These are phyloP conservation scores for Neonectria sp. DNA, from an alignment of 2,329 filamentous ascomycete species.

Conservation along the genomic window DNA sequence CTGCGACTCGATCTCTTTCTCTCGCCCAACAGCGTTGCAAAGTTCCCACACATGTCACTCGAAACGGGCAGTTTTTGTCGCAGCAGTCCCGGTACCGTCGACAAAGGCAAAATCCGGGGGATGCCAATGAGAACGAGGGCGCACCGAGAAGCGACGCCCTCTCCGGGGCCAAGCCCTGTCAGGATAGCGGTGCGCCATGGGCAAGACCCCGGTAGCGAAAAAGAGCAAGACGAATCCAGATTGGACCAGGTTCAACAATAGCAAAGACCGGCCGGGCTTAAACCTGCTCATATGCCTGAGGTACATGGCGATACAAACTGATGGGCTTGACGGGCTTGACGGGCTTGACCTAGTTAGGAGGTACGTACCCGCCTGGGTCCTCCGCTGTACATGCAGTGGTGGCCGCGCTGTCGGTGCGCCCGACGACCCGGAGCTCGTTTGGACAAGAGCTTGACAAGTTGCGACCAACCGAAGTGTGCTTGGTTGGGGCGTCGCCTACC, in stretches of 20 bases:
- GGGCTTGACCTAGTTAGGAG: no score
- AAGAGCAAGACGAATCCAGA: not conserved
- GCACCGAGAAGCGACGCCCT: slow-evolving; percentile 46
- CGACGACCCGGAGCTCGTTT: slow-evolving; percentile 45
- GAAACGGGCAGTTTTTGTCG: not conserved
- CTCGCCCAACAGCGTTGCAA: slow-evolving; percentile 9
- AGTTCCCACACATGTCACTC: slow-evolving; percentile 2
- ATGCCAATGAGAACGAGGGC: slow-evolving; percentile 46
- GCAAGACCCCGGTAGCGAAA: slow-evolving; percentile 4
- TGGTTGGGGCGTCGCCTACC: slow-evolving; percentile 4
- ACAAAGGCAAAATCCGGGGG: slow-evolving; percentile 40
- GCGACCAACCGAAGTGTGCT: slow-evolving; percentile 44
- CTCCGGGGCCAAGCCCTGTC: slow-evolving; percentile 33
- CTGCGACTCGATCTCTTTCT: slow-evolving; percentile 1
- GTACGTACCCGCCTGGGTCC: not conserved
- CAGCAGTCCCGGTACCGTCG: slow-evolving; percentile 5
- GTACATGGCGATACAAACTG: not conserved
- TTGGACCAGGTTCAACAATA: not conserved
- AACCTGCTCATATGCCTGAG: not conserved
- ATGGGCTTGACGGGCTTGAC: not conserved
- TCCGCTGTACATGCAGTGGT: slow-evolving; percentile 2
- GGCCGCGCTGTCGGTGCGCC: slow-evolving; percentile 30
- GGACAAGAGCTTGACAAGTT: slow-evolving; percentile 3
- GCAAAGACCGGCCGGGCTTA: not conserved
- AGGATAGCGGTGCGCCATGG: slow-evolving; percentile 17